phyloP scores from a whole-genome alignment of 2,329 filamentous ascomycete genomes.

The Zymoseptoria crescenta region DNA sequence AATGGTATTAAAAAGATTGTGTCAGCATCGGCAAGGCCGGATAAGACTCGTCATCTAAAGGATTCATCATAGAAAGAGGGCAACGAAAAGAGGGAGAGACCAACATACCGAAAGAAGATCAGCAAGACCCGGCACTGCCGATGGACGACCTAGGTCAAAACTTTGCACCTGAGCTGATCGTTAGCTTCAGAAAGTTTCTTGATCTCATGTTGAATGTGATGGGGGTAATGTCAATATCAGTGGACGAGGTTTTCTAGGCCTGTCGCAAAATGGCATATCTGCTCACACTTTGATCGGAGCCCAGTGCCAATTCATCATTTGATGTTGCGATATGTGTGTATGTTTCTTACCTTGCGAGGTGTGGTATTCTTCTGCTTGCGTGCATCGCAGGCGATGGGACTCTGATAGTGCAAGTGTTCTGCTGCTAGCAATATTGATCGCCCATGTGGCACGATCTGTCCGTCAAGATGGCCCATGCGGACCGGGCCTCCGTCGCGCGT shows the following conservation, averaged over 20 bases:
- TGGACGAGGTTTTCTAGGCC: constrained; percentile 40
- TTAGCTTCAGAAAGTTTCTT: background rate
- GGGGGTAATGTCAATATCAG: constrained; percentile 23
- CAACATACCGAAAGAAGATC: constrained; percentile 4
- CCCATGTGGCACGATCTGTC: background rate
- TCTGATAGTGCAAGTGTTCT: too few species aligned
- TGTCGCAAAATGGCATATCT: constrained; percentile 34
- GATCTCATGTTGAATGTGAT: constrained; percentile 2
- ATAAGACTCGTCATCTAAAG: constrained; percentile 36
- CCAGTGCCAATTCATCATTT: constrained; percentile 34
- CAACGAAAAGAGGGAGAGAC: background rate
- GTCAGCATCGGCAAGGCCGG: constrained; percentile 32
- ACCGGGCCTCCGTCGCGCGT: constrained; percentile 7
- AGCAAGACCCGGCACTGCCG: background rate
- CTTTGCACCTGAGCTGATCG: background rate
- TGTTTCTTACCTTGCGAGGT: constrained; percentile 6
- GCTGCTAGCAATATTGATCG: constrained; percentile 3
- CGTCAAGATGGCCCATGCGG: constrained; percentile 7
- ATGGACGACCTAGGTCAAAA: background rate
- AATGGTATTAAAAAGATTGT: constrained; percentile 32
- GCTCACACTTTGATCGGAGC: constrained; percentile 30
- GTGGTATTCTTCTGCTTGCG: too few species aligned
- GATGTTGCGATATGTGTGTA: constrained; percentile 1
- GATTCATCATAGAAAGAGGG: constrained; percentile 26
- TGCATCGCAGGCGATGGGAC: too few species aligned